Evolutionary conservation across 2,329 filamentous ascomycete species (phyloP).

Genomic region (Cercospora canescens): DNA sequence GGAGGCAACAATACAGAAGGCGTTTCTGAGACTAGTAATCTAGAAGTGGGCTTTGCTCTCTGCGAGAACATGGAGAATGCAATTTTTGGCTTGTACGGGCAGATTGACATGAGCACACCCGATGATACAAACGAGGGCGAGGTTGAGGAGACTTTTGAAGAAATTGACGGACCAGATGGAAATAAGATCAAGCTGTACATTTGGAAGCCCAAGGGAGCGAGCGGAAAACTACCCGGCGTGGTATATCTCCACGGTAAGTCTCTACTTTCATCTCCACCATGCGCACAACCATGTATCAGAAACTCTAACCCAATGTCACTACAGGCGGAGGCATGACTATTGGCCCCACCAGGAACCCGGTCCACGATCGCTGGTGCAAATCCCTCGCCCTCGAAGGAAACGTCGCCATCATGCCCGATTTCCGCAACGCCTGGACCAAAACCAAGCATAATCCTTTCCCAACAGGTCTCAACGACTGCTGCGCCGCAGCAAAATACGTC

Average conservation of each 20-base stretch:
- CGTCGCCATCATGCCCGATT: conserved; percentile 31
- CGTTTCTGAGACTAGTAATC: background rate
- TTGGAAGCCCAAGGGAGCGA: conserved; percentile 12
- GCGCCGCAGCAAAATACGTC: conserved; percentile 28
- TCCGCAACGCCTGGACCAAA: conserved; percentile 35
- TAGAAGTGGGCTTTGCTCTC: background rate
- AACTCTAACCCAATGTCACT: conserved; percentile 4
- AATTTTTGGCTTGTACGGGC: conserved; percentile 1
- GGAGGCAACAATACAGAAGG: conserved; percentile 5
- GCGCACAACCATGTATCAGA: background rate
- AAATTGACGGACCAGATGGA: conserved; percentile 23
- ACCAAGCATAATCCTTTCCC: conserved; percentile 31
- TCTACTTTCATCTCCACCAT: background rate
- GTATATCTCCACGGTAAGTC: conserved; percentile 29
- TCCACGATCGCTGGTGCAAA: conserved; percentile 31
- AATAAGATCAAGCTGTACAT: conserved; percentile 26
- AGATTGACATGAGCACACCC: conserved; percentile 8
- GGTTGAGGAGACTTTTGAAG: conserved; percentile 5
- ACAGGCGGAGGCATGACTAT: conserved; percentile 31
- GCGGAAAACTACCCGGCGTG: conserved; percentile 23
- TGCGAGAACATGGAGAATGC: background rate
- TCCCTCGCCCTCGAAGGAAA: conserved; percentile 29
- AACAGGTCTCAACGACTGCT: conserved; percentile 35
- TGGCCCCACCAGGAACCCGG: conserved; percentile 22
- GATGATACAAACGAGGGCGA: conserved; percentile 19